phyloP scores from a whole-genome alignment of 345 rosid species.

The Syzygium grande region DNA sequence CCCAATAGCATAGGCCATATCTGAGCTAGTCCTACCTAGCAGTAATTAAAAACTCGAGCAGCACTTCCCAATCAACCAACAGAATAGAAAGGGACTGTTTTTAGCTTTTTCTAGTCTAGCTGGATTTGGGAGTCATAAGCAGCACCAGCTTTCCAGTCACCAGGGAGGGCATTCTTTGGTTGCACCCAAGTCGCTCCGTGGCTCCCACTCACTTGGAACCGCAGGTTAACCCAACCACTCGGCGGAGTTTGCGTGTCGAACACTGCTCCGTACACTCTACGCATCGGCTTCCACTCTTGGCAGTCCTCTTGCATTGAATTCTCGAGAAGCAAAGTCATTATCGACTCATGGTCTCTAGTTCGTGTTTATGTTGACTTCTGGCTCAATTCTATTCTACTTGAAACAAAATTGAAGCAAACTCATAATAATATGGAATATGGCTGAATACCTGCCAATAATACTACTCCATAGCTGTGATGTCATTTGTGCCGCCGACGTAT shows the following conservation, averaged over 20 bases:
- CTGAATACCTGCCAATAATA: constrained; percentile 57
- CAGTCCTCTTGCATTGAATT: constrained; percentile 36
- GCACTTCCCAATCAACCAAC: background rate
- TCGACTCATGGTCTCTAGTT: background rate
- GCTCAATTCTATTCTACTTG: background rate
- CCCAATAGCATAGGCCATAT: background rate
- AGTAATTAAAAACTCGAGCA: background rate
- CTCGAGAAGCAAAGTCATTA: background rate
- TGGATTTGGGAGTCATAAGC: constrained; percentile 45
- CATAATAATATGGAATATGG: background rate
- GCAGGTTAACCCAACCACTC: constrained; percentile 29
- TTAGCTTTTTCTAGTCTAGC: constrained; percentile 22
- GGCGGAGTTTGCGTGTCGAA: constrained; percentile 61
- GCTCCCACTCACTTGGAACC: constrained; percentile 44
- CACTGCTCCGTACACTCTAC: constrained; percentile 69
- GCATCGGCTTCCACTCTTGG: constrained; percentile 60
- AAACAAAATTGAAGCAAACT: background rate
- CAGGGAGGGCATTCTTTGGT: constrained; percentile 42
- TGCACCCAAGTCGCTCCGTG: constrained; percentile 44
- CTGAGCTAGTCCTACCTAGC: background rate
- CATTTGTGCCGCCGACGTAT: constrained; percentile 45
- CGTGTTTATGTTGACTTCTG: background rate
- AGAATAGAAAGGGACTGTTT: background rate
- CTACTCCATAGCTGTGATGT: constrained; percentile 50
- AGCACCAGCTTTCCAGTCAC: constrained; percentile 59